Conservation (phyloP, 2,329 filamentous ascomycete species). For the Talaromyces islandicus region DNA sequence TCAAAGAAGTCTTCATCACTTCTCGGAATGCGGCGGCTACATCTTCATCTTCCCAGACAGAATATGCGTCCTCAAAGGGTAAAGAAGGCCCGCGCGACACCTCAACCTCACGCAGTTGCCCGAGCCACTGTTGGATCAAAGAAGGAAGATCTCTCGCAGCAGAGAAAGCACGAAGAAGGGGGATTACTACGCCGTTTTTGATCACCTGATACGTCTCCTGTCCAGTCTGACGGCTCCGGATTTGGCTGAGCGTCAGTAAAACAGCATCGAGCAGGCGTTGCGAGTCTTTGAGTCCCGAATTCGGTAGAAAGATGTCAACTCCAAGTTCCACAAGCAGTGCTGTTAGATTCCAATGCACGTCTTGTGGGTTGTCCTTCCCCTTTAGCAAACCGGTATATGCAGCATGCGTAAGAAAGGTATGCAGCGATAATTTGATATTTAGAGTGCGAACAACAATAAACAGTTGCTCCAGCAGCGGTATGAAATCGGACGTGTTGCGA, state of each 20-base stretch:
- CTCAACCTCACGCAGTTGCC: conserved; percentile 32
- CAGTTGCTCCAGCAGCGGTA: conserved; percentile 30
- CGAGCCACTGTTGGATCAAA: conserved; percentile 37
- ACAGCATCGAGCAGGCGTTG: conserved; percentile 30
- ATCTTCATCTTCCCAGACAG: conserved; percentile 43
- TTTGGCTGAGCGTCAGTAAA: conserved; percentile 28
- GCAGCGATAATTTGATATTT: conserved; percentile 34
- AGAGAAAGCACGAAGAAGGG: conserved; percentile 35
- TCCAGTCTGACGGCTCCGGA: conserved; percentile 13
- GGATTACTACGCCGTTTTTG: conserved; percentile 33
- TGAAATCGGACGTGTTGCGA: conserved; percentile 23
- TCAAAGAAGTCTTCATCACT: conserved; percentile 26
- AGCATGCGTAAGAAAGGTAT: conserved; percentile 35
- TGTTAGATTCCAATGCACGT: conserved; percentile 36
- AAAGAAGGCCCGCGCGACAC: conserved; percentile 17
- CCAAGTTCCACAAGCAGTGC: conserved; percentile 37
- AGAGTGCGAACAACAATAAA: conserved; percentile 33
- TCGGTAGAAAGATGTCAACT: conserved; percentile 39
- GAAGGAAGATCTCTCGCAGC: conserved; percentile 33
- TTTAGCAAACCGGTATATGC: conserved; percentile 33
- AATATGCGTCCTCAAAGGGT: conserved; percentile 19
- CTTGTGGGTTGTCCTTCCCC: conserved; percentile 21
- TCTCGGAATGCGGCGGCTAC: conserved; percentile 31
- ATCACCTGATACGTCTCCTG: conserved; percentile 25
- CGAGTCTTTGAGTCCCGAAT: conserved; percentile 35